Evolutionary conservation across 805 yeast genomes (phyloP).

Genomic region (Kazachstania africana): DNA sequence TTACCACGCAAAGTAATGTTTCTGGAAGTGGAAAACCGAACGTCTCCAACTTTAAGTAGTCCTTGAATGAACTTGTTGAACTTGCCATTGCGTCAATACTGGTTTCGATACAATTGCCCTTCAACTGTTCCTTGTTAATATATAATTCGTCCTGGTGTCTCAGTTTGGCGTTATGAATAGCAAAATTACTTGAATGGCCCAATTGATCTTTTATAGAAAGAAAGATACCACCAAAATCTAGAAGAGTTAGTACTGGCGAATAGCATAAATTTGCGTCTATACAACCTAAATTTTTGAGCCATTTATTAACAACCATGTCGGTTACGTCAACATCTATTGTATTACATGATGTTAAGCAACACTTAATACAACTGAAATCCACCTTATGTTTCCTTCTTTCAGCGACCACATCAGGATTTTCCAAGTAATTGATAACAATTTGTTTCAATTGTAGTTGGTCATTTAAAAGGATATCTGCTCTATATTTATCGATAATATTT

Average conservation of each 20-base stretch:
- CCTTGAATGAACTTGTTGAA: conserved; percentile 28
- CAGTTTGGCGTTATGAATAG: conserved; percentile 20
- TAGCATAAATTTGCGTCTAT: conserved; percentile 60
- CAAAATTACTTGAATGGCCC: conserved; percentile 23
- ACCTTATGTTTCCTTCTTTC: conserved; percentile 67
- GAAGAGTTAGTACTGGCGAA: conserved; percentile 77
- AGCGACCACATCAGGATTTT: conserved; percentile 73
- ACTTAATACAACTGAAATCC: conserved; percentile 66
- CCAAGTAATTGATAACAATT: conserved; percentile 86
- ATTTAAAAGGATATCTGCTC: conserved; percentile 64
- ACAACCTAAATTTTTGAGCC: conserved; percentile 86
- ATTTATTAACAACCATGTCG: conserved; percentile 77
- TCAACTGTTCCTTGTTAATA: conserved; percentile 26
- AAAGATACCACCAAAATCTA: conserved; percentile 95
- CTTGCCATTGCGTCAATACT: conserved; percentile 23
- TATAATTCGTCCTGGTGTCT: conserved; percentile 24
- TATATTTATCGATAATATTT: conserved; percentile 54
- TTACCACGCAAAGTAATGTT: conserved; percentile 84
- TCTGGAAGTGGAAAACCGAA: conserved; percentile 94
- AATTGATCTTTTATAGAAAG: conserved; percentile 88
- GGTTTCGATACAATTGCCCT: conserved; percentile 23
- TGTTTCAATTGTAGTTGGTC: conserved; percentile 84
- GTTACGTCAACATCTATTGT: conserved; percentile 90
- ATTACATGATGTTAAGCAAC: conserved; percentile 83
- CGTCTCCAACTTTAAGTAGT: conserved; percentile 65